phyloP scores from a whole-genome alignment of 129 eudicot species.

The Helichrysum umbraculigerum region DNA sequence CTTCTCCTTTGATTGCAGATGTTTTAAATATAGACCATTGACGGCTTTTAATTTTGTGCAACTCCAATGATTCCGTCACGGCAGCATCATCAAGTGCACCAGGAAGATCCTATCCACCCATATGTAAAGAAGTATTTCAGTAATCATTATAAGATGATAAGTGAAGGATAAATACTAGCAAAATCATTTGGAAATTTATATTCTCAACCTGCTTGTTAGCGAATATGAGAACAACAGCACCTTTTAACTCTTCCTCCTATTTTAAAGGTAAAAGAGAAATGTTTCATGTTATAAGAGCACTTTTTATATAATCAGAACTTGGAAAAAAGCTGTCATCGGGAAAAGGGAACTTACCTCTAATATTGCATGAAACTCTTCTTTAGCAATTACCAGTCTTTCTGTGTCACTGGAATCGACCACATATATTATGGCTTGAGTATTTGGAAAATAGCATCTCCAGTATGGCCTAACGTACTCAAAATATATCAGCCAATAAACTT shows the following conservation, averaged over 20 bases:
- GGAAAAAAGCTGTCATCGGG: not conserved
- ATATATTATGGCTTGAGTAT: conserved; percentile 96
- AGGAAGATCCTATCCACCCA: conserved; percentile 78
- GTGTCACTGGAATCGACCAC: conserved; percentile 99
- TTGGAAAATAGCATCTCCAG: conserved; percentile 99
- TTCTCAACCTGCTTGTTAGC: conserved; percentile 92
- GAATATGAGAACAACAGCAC: conserved; percentile 86
- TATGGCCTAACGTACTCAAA: conserved; percentile 68
- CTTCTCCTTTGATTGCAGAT: conserved; percentile 97
- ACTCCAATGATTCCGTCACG: conserved; percentile 82
- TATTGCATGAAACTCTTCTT: conserved; percentile 96
- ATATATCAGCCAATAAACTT: conserved; percentile 26
- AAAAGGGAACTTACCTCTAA: conserved; percentile 61
- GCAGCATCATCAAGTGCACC: conserved; percentile 99
- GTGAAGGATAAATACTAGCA: not conserved
- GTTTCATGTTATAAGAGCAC: conserved; percentile 6
- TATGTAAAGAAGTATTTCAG: not conserved
- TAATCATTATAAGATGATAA: not conserved
- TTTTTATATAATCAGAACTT: not conserved
- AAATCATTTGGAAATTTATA: conserved; percentile 3
- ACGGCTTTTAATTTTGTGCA: conserved; percentile 95
- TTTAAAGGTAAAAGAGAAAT: conserved; percentile 16
- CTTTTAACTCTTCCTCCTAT: conserved; percentile 96
- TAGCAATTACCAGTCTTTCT: conserved; percentile 87
- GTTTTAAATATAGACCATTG: conserved; percentile 98